Evolutionary conservation across 768 basidiomycete genomes (phyloP).

Genomic region (Porphyrellus cyaneotinctus): DNA sequence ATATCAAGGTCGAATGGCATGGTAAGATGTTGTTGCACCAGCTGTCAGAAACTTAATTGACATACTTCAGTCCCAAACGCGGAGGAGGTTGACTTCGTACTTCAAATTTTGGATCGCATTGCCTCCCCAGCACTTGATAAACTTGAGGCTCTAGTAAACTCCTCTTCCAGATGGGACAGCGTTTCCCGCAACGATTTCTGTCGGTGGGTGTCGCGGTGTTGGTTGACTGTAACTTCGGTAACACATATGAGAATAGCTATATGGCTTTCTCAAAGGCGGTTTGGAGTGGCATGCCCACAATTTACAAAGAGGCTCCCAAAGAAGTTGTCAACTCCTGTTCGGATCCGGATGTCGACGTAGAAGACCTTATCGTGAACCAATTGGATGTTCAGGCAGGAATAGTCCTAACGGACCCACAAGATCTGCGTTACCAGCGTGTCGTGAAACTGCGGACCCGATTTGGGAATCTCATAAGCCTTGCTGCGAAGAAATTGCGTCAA

Average conservation of each 20-base stretch:
- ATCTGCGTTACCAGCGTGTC: constrained; percentile 70
- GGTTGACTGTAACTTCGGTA: neutral
- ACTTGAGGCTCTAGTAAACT: constrained; percentile 58
- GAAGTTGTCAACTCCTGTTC: constrained; percentile 53
- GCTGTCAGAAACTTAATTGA: constrained; percentile 11
- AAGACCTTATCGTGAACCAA: constrained; percentile 64
- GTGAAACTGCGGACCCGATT: constrained; percentile 55
- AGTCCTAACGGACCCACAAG: constrained; percentile 64
- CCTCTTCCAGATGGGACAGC: constrained; percentile 56
- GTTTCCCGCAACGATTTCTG: constrained; percentile 79
- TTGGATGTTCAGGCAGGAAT: constrained; percentile 73
- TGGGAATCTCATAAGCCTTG: constrained; percentile 63
- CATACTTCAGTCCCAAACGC: constrained; percentile 36
- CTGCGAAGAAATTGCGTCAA: constrained; percentile 60
- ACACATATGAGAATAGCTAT: constrained; percentile 40
- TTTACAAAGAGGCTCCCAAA: constrained; percentile 57
- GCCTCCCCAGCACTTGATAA: constrained; percentile 60
- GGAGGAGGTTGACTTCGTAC: constrained; percentile 73
- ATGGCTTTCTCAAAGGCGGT: constrained; percentile 69
- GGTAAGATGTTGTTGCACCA: constrained; percentile 36
- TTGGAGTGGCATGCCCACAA: constrained; percentile 72
- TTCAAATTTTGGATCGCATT: constrained; percentile 73
- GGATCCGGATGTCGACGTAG: constrained; percentile 58
- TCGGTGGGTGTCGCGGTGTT: constrained; percentile 43
- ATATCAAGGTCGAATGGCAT: constrained; percentile 88